These are phyloP conservation scores for Blastobotrys peoriensis DNA, from an alignment of 805 yeast species.

Conservation along the genomic window DNA sequence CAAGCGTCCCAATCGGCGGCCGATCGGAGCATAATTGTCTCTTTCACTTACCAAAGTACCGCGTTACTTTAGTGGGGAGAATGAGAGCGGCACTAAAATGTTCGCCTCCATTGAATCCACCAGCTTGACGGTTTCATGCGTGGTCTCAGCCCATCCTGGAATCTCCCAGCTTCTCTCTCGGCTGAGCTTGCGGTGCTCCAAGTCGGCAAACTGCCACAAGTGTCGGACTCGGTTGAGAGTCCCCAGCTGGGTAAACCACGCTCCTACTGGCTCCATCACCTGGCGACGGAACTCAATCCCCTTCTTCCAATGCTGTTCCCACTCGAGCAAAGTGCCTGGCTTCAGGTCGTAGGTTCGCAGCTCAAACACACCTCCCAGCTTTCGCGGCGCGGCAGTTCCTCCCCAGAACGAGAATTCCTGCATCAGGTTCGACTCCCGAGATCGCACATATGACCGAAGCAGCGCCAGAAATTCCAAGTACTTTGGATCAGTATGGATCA, in stretches of 20 bases:
- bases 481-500: slow-evolving; percentile 27
- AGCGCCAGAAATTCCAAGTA: slow-evolving; percentile 27
- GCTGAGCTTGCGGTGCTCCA: slow-evolving; percentile 36
- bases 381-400: slow-evolving; percentile 38
- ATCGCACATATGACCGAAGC: slow-evolving; percentile 30
- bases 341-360: slow-evolving; percentile 34
- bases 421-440: slow-evolving; percentile 32
- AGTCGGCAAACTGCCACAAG: slow-evolving; percentile 40
- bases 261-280: slow-evolving; percentile 44
- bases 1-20: no score
- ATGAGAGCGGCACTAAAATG: slow-evolving; percentile 35
- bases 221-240: slow-evolving; percentile 37
- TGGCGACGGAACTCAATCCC: slow-evolving; percentile 39
- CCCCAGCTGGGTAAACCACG: slow-evolving; percentile 39
- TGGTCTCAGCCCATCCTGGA: slow-evolving; percentile 41
- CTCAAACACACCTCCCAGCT: slow-evolving; percentile 38
- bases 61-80: slow-evolving; percentile 34
- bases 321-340: slow-evolving; percentile 37
- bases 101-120: slow-evolving; percentile 34
- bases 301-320: slow-evolving; percentile 38
- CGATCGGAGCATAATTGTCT: no score
- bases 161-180: slow-evolving; percentile 40
- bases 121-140: slow-evolving; percentile 38
- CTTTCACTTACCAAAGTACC: no score
- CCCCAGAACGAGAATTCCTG: slow-evolving; percentile 43